Evolutionary conservation across 495 filamentous ascomycete genomes (phyloP).

Genomic region (Lindgomyces ingoldianus): DNA sequence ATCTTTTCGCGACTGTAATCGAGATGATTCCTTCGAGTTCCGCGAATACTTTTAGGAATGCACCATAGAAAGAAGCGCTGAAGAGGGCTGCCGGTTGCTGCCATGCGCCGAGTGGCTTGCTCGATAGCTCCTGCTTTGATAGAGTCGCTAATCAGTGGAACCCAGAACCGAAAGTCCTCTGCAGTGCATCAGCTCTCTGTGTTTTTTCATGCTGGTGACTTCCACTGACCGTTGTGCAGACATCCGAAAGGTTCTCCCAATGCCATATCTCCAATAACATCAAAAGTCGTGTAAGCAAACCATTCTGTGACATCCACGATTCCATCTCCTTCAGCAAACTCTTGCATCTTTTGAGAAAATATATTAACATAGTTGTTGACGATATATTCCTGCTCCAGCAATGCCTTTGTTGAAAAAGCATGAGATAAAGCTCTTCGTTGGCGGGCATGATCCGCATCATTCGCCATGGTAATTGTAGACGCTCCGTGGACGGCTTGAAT

Average conservation of each 20-base stretch:
- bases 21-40: slow-evolving; percentile 19
- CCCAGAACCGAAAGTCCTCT: slow-evolving; percentile 30
- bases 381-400: slow-evolving; percentile 23
- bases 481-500: slow-evolving; percentile 18
- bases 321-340: slow-evolving; percentile 11
- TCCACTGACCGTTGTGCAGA: slow-evolving; percentile 4
- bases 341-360: slow-evolving; percentile 21
- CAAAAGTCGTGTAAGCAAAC: slow-evolving; percentile 31
- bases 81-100: slow-evolving; percentile 30
- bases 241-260: slow-evolving; percentile 27
- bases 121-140: slow-evolving; percentile 29
- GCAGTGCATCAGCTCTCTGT: neutral
- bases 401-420: slow-evolving; percentile 22
- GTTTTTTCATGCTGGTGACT: neutral
- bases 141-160: slow-evolving; percentile 24
- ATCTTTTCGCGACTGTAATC: slow-evolving; percentile 29
- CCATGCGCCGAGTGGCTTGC: slow-evolving; percentile 37
- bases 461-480: slow-evolving; percentile 17
- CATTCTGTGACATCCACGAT: slow-evolving; percentile 25
- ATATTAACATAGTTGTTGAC: slow-evolving; percentile 24
- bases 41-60: slow-evolving; percentile 18
- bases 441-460: slow-evolving; percentile 15
- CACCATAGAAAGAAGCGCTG: slow-evolving; percentile 31
- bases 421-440: slow-evolving; percentile 20
- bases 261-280: slow-evolving; percentile 28